Evolutionary conservation across 805 yeast genomes (phyloP), one percentile per base, ranked within the genome.

Genomic region (Clavispora santaluciae): DNA sequence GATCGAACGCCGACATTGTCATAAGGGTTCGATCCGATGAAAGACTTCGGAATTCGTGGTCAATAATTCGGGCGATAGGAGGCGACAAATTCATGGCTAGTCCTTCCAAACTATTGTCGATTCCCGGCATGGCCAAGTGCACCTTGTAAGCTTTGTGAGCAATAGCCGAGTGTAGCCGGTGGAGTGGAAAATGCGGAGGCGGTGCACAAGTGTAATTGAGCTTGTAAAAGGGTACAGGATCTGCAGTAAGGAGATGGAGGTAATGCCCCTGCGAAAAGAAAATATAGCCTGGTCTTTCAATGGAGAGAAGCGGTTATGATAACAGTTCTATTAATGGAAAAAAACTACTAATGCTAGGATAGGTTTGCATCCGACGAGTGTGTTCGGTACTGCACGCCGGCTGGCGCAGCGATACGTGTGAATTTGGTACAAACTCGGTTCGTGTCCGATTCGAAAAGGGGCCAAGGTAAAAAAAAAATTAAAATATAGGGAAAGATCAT

Each of bases 1-100:
- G 51, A 43, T 68, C 75, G 48, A 69, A 68, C 13, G 66, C 56
- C 18, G 69, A 62, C 54, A 63, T 66, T 15, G 50, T 40, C 30
- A 50, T 45, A 11, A 68, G 44, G 10, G 41, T 45, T 2, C 42
- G 21, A 43, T 68, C 72, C n/a, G 61, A 48, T 49, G 68, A 72
- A 38, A 69, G 57, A 24, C 40, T 50, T 13, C 71, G 56, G 44
- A 69, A 66, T 46, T 66, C 72, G 39, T 60, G 55, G 41, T 55
- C 56, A 25, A 68, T 59, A 33, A 63, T 40, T 34, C 51, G 49
- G 25, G 15, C 18, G 20, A 28, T 28, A 10, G 31, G 16, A 6
- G 16, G 18, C 13, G n/a, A n/a, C n/a, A n/a, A n/a, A n/a, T n/a
- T n/a, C n/a, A n/a, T n/a, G n/a, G n/a, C n/a, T n/a, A n/a, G n/a